Base-by-base conservation (phyloP, 371 early-diverging fungal species). In the Dichotomocladium elegans region DNA sequence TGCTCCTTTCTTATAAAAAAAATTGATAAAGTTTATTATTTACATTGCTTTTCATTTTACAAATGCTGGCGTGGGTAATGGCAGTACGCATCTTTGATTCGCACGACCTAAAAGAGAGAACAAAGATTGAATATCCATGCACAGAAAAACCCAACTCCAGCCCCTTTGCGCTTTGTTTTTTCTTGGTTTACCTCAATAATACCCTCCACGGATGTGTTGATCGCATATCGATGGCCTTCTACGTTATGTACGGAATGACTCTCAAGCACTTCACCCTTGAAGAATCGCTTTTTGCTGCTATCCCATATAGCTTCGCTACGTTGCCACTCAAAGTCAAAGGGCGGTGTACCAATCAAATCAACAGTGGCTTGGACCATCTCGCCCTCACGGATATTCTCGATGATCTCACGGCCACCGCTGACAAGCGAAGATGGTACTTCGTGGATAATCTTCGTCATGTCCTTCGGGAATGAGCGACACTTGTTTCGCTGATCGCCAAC, bases 251-350 rank as follows among this genome's bases (percentile, higher is more conserved):
- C 72, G 15, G 61, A 53, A 52, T 75, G 76, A 8, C 64, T 70
- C 58, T 80, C 80, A 28, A 77, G 50, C 1, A 72, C 69, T 28
- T 56, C 58, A 1, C 80, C 80, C 44, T 74, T 74, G 29, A 59
- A 64, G 54, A 68, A 65, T n/a, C 62, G 65, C 9, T 70, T 70
- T 14, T 66, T 59, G 9, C 55, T 34, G 9, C 41, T 47, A 53
- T 77, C 71, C 66, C 67, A 73, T 19, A 75, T 61, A 4, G 75
- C 51, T 51, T 73, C 66, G 44, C 68, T 74, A 44, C 78, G 61
- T 41, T 66, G 72, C 74, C 78, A 80, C 49, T 72, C 74, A 57
- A 80, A 80, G 33, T 76, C 70, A 52, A 80, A 80, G 4, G 80
- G 80, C 22, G 80, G 76, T 12, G 63, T 67, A 31, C 80, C 80